Percentiles rank a stretch among this genome's conserved stretches.
These are phyloP conservation scores for Plenodomus tracheiphilus DNA, from an alignment of 2,329 filamentous ascomycete species.

Conservation along the genomic window DNA sequence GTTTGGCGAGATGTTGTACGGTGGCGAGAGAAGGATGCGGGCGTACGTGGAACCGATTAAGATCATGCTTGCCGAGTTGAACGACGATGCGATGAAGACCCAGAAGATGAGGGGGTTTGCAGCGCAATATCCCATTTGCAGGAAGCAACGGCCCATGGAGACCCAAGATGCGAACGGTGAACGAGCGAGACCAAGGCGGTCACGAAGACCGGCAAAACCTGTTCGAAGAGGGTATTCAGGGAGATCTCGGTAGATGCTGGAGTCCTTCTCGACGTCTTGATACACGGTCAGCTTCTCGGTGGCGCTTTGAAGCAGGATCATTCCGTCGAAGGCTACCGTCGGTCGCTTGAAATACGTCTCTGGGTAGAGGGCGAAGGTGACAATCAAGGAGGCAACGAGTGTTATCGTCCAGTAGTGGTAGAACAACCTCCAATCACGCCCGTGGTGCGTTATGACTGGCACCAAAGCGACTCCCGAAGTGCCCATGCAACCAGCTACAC, in stretches of 20 bases:
- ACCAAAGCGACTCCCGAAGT: conserved; percentile 28
- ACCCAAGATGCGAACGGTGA: conserved; percentile 32
- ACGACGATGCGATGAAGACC: conserved; percentile 27
- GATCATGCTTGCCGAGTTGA: conserved; percentile 36
- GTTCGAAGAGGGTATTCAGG: conserved; percentile 17
- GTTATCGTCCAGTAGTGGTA: conserved; percentile 39
- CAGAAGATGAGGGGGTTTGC: conserved; percentile 39
- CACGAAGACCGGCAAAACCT: conserved; percentile 11
- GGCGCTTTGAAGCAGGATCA: conserved; percentile 44
- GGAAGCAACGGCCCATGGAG: conserved; percentile 26
- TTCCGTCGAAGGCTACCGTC: conserved; percentile 47
- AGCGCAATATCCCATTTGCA: conserved; percentile 33
- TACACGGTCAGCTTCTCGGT: conserved; percentile 47
- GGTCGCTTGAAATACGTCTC: conserved; percentile 50
- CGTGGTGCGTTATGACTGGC: conserved; percentile 30
- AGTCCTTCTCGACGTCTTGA: conserved; percentile 35
- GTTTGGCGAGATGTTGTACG: conserved; percentile 24
- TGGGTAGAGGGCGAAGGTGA: conserved; percentile 38
- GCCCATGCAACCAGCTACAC: conserved; percentile 28
- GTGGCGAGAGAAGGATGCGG: conserved; percentile 19
- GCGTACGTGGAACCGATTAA: conserved; percentile 34
- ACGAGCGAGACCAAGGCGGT: conserved; percentile 22
- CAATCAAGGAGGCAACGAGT: conserved; percentile 25
- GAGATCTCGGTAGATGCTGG: conserved; percentile 28
- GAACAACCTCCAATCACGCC: conserved; percentile 38